These are phyloP conservation scores for Ramaria rubella DNA, from an alignment of 768 basidiomycete genomes.

Conservation along the genomic window DNA sequence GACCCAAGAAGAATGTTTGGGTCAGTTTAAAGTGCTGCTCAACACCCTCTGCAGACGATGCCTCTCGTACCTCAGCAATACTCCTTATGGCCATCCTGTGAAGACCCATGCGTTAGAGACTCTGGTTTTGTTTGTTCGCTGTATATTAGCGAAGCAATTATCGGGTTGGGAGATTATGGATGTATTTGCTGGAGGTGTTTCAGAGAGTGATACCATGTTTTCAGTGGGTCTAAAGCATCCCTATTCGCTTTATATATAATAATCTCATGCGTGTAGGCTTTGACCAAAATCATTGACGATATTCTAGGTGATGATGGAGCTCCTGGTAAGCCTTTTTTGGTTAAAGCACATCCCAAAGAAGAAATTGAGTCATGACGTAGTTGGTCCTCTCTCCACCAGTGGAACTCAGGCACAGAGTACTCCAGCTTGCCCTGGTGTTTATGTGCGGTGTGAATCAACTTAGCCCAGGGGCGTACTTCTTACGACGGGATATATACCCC, in stretches of 20 bases:
- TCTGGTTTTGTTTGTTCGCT: constrained; percentile 39
- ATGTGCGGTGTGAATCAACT: constrained; percentile 54
- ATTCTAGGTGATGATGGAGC: constrained; percentile 39
- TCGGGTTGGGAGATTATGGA: constrained; percentile 73
- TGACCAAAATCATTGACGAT: constrained; percentile 42
- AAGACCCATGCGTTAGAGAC: constrained; percentile 45
- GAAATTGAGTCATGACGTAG: background rate
- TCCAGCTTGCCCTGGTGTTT: constrained; percentile 53
- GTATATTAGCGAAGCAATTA: constrained; percentile 48
- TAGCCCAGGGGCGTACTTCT: constrained; percentile 67
- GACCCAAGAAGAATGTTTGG: constrained; percentile 45
- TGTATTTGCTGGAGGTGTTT: constrained; percentile 53
- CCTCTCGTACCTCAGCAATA: constrained; percentile 24
- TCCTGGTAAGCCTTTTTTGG: constrained; percentile 33
- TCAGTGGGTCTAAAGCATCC: constrained; percentile 29
- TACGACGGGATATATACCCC: constrained; percentile 56
- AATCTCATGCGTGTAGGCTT: constrained; percentile 31
- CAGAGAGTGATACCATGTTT: constrained; percentile 52
- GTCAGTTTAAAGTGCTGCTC: constrained; percentile 48
- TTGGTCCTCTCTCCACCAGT: constrained; percentile 27
- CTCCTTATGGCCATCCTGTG: constrained; percentile 31
- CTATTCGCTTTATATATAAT: background rate
- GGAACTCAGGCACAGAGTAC: constrained; percentile 41
- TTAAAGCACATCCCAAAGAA: constrained; percentile 5
- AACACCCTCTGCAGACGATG: constrained; percentile 42